Base-by-base conservation (phyloP, 2,329 filamentous ascomycete genomes). In the Fusarium euwallaceae region DNA sequence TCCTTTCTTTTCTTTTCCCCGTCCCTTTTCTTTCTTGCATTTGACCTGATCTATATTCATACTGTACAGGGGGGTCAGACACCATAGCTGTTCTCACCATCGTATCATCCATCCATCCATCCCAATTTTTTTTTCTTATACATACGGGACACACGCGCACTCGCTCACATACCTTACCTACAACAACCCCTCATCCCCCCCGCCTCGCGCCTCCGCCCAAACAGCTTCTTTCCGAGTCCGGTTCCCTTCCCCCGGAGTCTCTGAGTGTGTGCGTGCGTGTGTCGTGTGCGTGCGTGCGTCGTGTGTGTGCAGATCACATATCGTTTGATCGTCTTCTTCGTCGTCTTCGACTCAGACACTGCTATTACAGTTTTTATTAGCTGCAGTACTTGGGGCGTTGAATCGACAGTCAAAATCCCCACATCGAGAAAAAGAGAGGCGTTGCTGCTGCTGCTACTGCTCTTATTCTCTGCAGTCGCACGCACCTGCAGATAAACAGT, bases 231-330 rank as follows among this genome's bases (percentile, higher is more conserved):
- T 64, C 71, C 64, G 41, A 73, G 72, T 70, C 69, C 64, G 73
- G 53, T 78, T 78, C 76, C 76, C 64, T 78, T 78, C 56, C 74
- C 70, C 76, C 76, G 76, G 74, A 41, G 55, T 66, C 60, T 51
- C 9, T 51, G 45, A 27, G 45, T 51, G 45, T 27, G 45, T 17
- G 22, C 27, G 43, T 24, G 24, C 5, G 24, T 24, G 24, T 24
- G 43, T 16, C n/a, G 37, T 41, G 37, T 7, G 36, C 17, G 36
- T 12, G 45, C 7, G 22, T 12, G 45, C 7, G 22, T 27, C 29
- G 45, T 29, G 45, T 29, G 24, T 64, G 69, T 27, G 27, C 75
- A 73, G 60, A 74, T 73, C 72, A 36, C 66, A 73, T 75, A 51
- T 51, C 27, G 56, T 67, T 73, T 61, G 69, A 70, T 62, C 62